A percentile compares a stretch with the other conserved stretches of the same genome.
Conservation (phyloP, 2,329 filamentous ascomycete species). For the Balansia obtecta region DNA sequence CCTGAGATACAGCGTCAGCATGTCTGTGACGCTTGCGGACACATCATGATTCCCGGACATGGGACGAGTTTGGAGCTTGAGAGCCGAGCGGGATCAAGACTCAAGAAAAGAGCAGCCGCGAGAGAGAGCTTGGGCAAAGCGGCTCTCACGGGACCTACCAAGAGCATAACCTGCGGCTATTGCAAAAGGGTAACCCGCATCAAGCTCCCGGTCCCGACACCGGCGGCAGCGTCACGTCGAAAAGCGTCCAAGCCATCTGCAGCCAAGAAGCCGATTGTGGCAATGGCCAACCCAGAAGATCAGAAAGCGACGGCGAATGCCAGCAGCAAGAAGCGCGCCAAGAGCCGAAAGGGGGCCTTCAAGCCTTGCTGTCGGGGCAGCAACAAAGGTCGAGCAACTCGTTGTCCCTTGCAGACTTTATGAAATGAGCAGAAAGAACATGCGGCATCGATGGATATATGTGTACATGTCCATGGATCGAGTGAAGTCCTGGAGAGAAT, state of each 20-base stretch:
- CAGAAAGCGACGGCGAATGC: conserved; percentile 31
- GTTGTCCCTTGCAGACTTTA: conserved; percentile 44
- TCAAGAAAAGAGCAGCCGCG: conserved; percentile 1
- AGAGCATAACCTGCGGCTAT: conserved; percentile 27
- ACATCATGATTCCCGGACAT: conserved; percentile 43
- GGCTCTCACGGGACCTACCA: conserved; percentile 7
- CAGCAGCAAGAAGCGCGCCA: conserved; percentile 53
- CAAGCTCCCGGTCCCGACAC: conserved; percentile 26
- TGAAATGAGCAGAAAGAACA: conserved; percentile 13
- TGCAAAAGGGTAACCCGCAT: conserved; percentile 33
- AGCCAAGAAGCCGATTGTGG: conserved; percentile 4
- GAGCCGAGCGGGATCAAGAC: conserved; percentile 1
- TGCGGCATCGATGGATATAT: no score
- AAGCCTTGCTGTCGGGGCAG: conserved; percentile 46
- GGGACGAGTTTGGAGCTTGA: conserved; percentile 28
- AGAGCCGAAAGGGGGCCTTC: conserved; percentile 52
- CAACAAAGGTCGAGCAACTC: conserved; percentile 28
- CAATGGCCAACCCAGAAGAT: conserved; percentile 6
- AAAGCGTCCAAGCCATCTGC: conserved; percentile 9
- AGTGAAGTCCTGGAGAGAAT: no score
- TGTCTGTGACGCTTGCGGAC: conserved; percentile 47
- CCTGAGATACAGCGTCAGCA: conserved; percentile 40
- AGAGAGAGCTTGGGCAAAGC: not conserved
- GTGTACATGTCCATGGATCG: no score
- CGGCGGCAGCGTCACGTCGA: conserved; percentile 18